Evolutionary conservation across 2,329 filamentous ascomycete species (phyloP), one percentile per base, ranked within the genome.

Genomic region (Trichoderma brevicompactum): DNA sequence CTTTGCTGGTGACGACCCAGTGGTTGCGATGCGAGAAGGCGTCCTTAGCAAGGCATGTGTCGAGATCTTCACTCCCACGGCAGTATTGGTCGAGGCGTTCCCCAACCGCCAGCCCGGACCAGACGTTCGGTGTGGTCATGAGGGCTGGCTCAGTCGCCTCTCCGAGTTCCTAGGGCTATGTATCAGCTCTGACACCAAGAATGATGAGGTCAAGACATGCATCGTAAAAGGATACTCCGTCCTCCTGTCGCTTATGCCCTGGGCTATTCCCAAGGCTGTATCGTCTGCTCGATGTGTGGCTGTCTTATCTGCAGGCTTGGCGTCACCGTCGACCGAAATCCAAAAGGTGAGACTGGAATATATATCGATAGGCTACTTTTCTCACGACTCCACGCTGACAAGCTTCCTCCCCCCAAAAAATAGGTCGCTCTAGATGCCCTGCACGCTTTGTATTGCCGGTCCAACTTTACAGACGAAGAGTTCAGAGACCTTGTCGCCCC

Each of bases 1-100:
- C 59, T 97, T 98, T 79, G 92, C 91, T 70, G 88, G 92, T 41
- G 95, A 98, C 74, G 95, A 98, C 77, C 85, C 91, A 2, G 89
- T 93, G 5, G 93, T 94, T 13, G 90, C 91, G 15, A 81, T 97
- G 72, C 88, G 94, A 69, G 92, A 94, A 74, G 90, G 89, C 59
- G 87, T 92, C 64, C 85, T 99, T 68, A 96, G 93, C 74, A 91
- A 92, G 75, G 92, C 92, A 10, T 91, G 95, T 73, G 92, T 98
- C 68, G 95, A 98, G 76, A 93, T 98, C 68, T 96, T 97, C 76
- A 96, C 94, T 0, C 92, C 95, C 1, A 83, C 87, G 28, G 79
- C 82, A 1, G 89, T 97, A 19, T 86, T 97, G 64, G 79, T 86
- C 68, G 90, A 96, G 69, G 84, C 90, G 28, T 92, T 93, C 72